These are phyloP conservation scores for Chaetothyriales sp. DNA, from an alignment of 2,329 filamentous ascomycete species.

Conservation along the genomic window DNA sequence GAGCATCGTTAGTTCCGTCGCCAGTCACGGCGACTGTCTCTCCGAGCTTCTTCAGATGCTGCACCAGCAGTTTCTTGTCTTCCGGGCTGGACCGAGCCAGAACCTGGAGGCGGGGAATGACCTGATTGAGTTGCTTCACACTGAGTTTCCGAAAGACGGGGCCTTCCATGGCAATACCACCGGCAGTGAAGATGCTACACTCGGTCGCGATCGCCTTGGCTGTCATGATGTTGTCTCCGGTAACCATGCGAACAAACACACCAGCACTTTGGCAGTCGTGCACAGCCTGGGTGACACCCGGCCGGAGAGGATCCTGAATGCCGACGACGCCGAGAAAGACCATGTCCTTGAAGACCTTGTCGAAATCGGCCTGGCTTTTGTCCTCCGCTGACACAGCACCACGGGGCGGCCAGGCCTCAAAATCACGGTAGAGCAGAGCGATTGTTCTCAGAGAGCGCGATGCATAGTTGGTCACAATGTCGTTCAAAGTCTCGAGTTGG, in stretches of 20 bases:
- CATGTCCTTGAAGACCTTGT: slow-evolving; percentile 54
- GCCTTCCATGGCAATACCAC: slow-evolving; percentile 61
- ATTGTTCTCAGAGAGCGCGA: slow-evolving; percentile 70
- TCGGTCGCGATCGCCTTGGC: slow-evolving; percentile 65
- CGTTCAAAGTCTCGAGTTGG: slow-evolving; percentile 44
- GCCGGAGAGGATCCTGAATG: slow-evolving; percentile 66
- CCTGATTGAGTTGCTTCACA: slow-evolving; percentile 47
- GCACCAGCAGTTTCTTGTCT: slow-evolving; percentile 60
- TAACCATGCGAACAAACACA: slow-evolving; percentile 72
- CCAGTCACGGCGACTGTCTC: slow-evolving; percentile 73
- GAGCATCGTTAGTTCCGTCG: slow-evolving; percentile 72
- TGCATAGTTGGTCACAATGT: slow-evolving; percentile 63
- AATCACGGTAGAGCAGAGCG: slow-evolving; percentile 69
- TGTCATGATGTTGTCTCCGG: slow-evolving; percentile 66
- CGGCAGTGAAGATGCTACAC: slow-evolving; percentile 56
- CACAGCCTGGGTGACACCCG: slow-evolving; percentile 60
- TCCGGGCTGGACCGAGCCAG: slow-evolving; percentile 60
- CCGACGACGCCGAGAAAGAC: slow-evolving; percentile 55
- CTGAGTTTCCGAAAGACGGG: slow-evolving; percentile 61
- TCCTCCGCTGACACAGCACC: slow-evolving; percentile 42
- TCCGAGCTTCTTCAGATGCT: slow-evolving; percentile 53
- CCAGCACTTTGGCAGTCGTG: slow-evolving; percentile 58
- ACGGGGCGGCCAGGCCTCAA: slow-evolving; percentile 66
- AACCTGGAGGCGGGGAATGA: slow-evolving; percentile 55
- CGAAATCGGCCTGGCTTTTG: slow-evolving; percentile 47